Conservation (phyloP, 192 early-diverging fungal genomes). For the Linnemannia elongata region DNA sequence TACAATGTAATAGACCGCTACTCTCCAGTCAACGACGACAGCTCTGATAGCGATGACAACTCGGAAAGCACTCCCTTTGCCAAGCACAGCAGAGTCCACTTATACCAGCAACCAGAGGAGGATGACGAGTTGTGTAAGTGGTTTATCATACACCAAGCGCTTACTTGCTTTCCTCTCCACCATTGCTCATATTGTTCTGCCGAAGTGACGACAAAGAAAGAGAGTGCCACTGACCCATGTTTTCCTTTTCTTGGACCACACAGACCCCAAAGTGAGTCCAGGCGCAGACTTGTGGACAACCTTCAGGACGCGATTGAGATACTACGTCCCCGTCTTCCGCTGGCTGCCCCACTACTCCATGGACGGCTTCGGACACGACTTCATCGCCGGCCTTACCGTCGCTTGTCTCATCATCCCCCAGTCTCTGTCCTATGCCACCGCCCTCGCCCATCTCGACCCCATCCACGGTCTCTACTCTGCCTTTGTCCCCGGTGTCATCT, state of each 20-base stretch:
- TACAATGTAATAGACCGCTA: conserved; percentile 21
- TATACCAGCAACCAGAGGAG: conserved; percentile 47
- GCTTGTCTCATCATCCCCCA: conserved; percentile 83
- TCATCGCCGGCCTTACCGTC: conserved; percentile 89
- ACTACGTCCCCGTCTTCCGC: conserved; percentile 94
- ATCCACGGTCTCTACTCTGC: conserved; percentile 94
- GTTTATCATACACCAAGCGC: neutral
- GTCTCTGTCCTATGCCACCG: conserved; percentile 90
- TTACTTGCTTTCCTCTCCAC: neutral
- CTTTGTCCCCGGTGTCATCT: conserved; percentile 86
- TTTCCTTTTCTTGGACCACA: neutral
- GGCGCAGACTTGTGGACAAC: conserved; percentile 54
- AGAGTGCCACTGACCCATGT: neutral
- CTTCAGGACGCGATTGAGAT: conserved; percentile 79
- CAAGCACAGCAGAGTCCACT: conserved; percentile 38
- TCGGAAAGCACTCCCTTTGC: conserved; percentile 52
- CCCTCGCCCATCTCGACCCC: conserved; percentile 85
- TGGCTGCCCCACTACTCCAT: conserved; percentile 91
- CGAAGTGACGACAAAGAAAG: neutral
- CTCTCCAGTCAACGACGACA: conserved; percentile 39
- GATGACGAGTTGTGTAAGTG: conserved; percentile 51
- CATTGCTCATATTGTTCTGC: neutral
- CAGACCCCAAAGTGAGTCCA: conserved; percentile 18
- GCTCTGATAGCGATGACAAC: conserved; percentile 38
- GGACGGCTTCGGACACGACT: conserved; percentile 75